Evolutionary conservation across 345 rosid genomes (phyloP), one percentile per base, ranked within the genome.

Genomic region (Turnera subulata): DNA sequence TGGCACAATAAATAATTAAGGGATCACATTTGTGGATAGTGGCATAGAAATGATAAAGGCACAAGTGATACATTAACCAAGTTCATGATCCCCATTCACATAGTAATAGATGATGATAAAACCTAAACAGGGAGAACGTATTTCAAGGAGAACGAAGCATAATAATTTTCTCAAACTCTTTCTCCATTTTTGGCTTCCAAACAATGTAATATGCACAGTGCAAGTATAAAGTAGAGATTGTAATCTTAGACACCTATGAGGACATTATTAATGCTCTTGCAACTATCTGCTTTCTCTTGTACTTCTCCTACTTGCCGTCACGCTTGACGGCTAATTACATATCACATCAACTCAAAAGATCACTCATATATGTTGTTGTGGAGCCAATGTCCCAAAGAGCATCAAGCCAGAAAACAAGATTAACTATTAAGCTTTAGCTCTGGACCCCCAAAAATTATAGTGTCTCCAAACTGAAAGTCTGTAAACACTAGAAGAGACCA

Each of bases 331-430:
- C 47, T 49, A 19, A 38, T 40, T 55, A 18, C 60, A 61, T 23
- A 42, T 64, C 72, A 46, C 53, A 57, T 65, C 69, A 62, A 55
- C 46, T 37, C 24, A 29, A n/a, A n/a, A n/a, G n/a, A n/a, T 25
- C 18, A 59, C 59, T 58, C 22, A 25, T 62, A 61, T 38, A 64
- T 15, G 56, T 29, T 20, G 51, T 55, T 23, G 73, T 32, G 71
- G 60, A 73, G 62, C 60, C 64, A 35, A 37, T 55, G 42, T 52
- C 53, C 29, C 53, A 7, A 26, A 54, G 29, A 40, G 33, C 29
- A 15, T 11, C 44, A 19, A 26, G 49, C 58, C 43, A 61, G 2
- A 0, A 22, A 42, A 69, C 67, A 59, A 61, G 24, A 45, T 22
- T 32, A 57, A 67, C 68, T 20, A 53, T 44, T 48, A 52, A 59